Evolutionary conservation across 306 rosid genomes (phyloP).

Genomic region (Acacia acuminata): DNA sequence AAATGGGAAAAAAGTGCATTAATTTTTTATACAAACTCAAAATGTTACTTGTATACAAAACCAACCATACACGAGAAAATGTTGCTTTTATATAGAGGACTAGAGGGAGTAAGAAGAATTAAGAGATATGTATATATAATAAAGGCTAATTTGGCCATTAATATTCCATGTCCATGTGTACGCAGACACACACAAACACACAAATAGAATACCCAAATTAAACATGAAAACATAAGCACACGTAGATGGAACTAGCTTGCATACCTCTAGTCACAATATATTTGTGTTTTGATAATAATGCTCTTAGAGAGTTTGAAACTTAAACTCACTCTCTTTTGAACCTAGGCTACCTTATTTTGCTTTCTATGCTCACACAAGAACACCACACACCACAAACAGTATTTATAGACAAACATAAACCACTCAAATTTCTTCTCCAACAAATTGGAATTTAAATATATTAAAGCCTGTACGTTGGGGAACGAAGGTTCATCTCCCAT

Average conservation of each 20-base stretch:
- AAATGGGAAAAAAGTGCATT: no score
- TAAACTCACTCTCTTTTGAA: background rate
- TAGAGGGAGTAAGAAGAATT: background rate
- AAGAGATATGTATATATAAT: background rate
- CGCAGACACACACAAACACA: background rate
- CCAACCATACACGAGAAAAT: no score
- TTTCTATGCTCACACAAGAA: background rate
- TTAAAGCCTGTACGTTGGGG: background rate
- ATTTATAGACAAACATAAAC: background rate
- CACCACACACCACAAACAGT: background rate
- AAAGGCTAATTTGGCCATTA: background rate
- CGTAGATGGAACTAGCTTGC: background rate
- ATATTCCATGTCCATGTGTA: background rate
- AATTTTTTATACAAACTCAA: no score
- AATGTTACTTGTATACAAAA: no score
- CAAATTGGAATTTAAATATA: background rate
- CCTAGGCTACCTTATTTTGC: background rate
- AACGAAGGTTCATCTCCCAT: background rate
- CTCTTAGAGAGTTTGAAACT: background rate
- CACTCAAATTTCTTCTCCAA: background rate
- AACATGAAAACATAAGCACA: background rate
- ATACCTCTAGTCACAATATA: slow-evolving; percentile 25
- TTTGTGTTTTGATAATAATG: slow-evolving; percentile 5
- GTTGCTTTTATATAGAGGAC: no score
- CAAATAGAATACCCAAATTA: background rate